Evolutionary conservation across 306 rosid species (phyloP).

Genomic region (Rosa chinensis): DNA sequence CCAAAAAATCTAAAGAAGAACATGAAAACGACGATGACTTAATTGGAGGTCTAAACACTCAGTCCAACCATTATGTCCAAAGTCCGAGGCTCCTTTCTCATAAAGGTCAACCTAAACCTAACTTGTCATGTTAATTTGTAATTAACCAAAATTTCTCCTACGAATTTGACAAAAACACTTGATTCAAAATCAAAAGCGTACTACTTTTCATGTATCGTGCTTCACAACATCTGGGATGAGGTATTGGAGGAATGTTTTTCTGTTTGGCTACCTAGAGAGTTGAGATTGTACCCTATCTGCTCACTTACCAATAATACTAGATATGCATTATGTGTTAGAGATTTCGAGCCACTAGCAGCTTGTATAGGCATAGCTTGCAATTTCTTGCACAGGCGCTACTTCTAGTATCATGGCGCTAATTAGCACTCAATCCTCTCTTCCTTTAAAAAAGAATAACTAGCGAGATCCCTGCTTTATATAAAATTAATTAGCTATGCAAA

Average conservation of each 20-base stretch:
- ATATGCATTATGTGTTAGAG: background rate
- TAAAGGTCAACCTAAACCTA: background rate
- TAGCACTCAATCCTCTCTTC: no score
- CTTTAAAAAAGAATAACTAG: no score
- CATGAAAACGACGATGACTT: background rate
- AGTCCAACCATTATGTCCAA: background rate
- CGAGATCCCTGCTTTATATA: no score
- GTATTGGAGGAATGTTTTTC: slow-evolving; percentile 34
- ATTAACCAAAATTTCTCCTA: background rate
- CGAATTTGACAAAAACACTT: slow-evolving; percentile 1
- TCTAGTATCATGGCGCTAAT: no score
- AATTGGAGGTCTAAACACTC: background rate
- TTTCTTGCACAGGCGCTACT: background rate
- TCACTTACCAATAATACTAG: slow-evolving; percentile 10
- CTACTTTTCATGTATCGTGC: slow-evolving; percentile 22
- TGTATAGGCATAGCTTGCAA: background rate
- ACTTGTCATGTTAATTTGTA: background rate
- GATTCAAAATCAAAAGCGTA: background rate
- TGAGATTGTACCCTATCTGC: slow-evolving; percentile 19
- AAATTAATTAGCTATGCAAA: no score
- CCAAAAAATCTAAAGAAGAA: background rate
- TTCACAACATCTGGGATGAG: slow-evolving; percentile 29
- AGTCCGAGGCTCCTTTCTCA: background rate
- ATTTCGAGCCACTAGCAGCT: background rate
- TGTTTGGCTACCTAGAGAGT: slow-evolving; percentile 20